Conservation (phyloP, 1,139 yeast species). For the Hemisphaericaspora subhashii region DNA sequence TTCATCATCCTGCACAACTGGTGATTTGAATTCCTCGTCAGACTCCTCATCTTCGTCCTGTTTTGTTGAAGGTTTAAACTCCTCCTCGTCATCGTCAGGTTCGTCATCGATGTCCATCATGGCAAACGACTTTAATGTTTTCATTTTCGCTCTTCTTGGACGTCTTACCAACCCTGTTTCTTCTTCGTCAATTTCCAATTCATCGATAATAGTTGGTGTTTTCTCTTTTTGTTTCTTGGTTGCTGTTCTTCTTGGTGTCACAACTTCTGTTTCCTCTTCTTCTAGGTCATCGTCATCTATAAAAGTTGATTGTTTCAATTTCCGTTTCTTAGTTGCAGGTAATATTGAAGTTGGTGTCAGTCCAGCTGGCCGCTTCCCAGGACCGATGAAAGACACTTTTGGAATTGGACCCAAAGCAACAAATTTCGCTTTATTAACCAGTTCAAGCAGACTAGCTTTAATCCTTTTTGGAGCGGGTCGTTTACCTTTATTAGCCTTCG, state of each 20-base stretch:
- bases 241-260: neutral
- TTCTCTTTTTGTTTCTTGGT: constrained; percentile 4
- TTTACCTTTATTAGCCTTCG: constrained; percentile 11
- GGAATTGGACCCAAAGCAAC: constrained; percentile 29
- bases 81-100: neutral
- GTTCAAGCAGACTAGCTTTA: constrained; percentile 5
- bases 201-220: too few relatives aligned
- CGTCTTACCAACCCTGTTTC: neutral
- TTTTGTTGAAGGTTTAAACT: neutral
- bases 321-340: constrained; percentile 9
- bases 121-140: neutral
- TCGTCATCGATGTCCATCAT: constrained; percentile 1
- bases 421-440: constrained; percentile 23
- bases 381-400: constrained; percentile 17
- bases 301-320: neutral
- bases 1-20: constrained; percentile 2
- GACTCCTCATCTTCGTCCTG: constrained; percentile 3
- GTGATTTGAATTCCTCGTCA: neutral
- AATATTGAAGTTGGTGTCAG: constrained; percentile 12
- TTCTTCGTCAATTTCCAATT: constrained; percentile 2
- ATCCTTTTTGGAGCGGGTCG: constrained; percentile 8
- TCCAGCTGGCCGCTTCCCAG: constrained; percentile 18
- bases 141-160: constrained; percentile 1
- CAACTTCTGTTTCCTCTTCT: neutral
- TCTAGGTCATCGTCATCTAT: constrained; percentile 5